Base-by-base conservation (phyloP, 192 early-diverging fungal species). In the Mycoemilia scoparia region DNA sequence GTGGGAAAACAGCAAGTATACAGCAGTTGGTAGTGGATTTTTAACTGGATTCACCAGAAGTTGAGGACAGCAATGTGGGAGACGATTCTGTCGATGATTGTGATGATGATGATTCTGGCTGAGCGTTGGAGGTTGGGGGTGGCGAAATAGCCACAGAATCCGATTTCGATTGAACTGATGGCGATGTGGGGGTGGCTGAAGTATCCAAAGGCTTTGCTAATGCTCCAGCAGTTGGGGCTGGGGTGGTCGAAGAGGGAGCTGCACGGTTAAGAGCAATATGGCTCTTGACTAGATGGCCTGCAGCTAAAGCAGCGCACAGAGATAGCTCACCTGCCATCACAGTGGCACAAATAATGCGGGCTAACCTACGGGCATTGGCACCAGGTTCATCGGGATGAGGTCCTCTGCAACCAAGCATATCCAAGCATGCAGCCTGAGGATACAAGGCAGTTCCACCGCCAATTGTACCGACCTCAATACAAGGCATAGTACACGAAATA, bases 251-350 rank as follows among this genome's bases (percentile, higher is more conserved):
- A 16, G 23, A 10, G 5, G 65, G 71, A 17, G 45, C 60, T 21
- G 69, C 71, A 24, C 87, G 62, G 50, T 92, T 92, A 24, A 82
- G 81, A 21, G 66, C 71, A 76, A 89, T 88, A 38, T 93, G 88
- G 4, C 75, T 66, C 45, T 77, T 70, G 21, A 93, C 88, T 41
- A 93, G 56, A 41, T 90, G 83, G 20, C 86, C 88, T 10, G 84
- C 76, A 16, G 84, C 84, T 26, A 90, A 54, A 3, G 88, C 88
- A 7, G 79, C 54, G 40, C 73, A 85, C 30, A 93, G 60, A 20
- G 77, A 81, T 21, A 93, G 61, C 58, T 93, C 88, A 34, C 86
- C 86, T 22, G 86, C 88, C 80, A 93, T 82, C 2, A 89, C 86
- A 15, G 80, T 60, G 4, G 88, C 83, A 40, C 74, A 77, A 32